phyloP scores from a whole-genome alignment of 2,329 filamentous ascomycete genomes.

The Penicillium hesseltinei region DNA sequence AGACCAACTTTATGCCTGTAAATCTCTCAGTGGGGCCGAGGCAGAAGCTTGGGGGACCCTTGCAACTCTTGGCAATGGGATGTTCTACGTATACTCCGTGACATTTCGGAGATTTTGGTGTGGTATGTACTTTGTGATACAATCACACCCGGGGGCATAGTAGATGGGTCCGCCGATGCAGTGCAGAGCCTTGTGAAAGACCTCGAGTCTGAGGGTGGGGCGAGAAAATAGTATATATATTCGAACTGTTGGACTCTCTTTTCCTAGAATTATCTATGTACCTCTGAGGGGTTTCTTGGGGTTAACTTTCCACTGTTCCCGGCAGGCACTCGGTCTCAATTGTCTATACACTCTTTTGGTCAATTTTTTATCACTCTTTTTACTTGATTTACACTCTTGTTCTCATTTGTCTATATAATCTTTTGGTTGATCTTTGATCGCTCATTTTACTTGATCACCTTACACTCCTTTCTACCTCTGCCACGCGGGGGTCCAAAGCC shows the following conservation, averaged over 20 bases:
- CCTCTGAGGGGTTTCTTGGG: not conserved
- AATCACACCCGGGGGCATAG: not conserved
- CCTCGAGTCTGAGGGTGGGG: not conserved
- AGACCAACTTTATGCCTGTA: too few species aligned
- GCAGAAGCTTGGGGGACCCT: too few species aligned
- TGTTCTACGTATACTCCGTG: too few species aligned
- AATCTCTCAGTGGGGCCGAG: too few species aligned
- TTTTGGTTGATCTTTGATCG: not conserved
- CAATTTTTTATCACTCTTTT: too few species aligned
- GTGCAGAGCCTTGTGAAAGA: too few species aligned
- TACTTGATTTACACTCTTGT: too few species aligned
- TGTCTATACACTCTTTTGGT: not conserved
- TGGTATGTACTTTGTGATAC: not conserved
- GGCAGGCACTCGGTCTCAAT: not conserved
- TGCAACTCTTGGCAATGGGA: too few species aligned
- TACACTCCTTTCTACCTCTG: not conserved
- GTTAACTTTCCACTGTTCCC: not conserved
- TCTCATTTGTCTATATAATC: too few species aligned
- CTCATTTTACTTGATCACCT: not conserved
- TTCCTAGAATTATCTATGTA: not conserved
- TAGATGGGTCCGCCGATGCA: not conserved
- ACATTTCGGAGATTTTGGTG: too few species aligned
- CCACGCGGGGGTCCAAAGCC: not conserved
- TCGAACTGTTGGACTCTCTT: too few species aligned
- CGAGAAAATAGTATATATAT: not conserved